Percentiles rank a stretch among this genome's conserved stretches.
phyloP scores from a whole-genome alignment of 768 basidiomycete genomes.

The Boletellus emodensis region DNA sequence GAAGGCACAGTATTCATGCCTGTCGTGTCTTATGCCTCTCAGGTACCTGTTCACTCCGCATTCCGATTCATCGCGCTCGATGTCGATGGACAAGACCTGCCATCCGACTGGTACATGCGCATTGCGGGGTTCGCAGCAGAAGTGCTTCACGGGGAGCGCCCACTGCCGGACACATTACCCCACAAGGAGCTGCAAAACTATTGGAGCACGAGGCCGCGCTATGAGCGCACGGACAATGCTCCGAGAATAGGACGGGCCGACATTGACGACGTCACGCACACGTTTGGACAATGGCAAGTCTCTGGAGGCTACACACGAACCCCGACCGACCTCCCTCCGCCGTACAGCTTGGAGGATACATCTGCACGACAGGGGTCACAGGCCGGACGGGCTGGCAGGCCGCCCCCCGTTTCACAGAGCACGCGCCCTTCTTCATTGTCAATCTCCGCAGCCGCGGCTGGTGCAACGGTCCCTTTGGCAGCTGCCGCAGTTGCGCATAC shows the following conservation, averaged over 20 bases:
- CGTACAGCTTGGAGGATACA: conserved; percentile 55
- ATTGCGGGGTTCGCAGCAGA: conserved; percentile 71
- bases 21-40: conserved; percentile 51
- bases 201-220: conserved; percentile 60
- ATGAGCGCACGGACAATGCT: conserved; percentile 34
- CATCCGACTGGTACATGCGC: conserved; percentile 85
- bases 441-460: not conserved
- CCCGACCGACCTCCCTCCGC: conserved; percentile 57
- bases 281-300: conserved; percentile 45
- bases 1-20: conserved; percentile 85
- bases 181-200: conserved; percentile 72
- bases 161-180: conserved; percentile 60
- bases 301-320: not conserved
- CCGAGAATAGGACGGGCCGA: conserved; percentile 17
- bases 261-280: conserved; percentile 18
- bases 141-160: conserved; percentile 60
- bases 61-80: conserved; percentile 70
- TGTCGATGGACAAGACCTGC: conserved; percentile 71
- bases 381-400: not conserved
- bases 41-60: conserved; percentile 57
- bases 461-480: not conserved
- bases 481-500: not conserved
- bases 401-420: not conserved
- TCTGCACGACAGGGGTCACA: not conserved
- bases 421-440: conserved; percentile 13